Conservation (phyloP, 352 stramenopile species). For the Globisporangium yorkense region DNA sequence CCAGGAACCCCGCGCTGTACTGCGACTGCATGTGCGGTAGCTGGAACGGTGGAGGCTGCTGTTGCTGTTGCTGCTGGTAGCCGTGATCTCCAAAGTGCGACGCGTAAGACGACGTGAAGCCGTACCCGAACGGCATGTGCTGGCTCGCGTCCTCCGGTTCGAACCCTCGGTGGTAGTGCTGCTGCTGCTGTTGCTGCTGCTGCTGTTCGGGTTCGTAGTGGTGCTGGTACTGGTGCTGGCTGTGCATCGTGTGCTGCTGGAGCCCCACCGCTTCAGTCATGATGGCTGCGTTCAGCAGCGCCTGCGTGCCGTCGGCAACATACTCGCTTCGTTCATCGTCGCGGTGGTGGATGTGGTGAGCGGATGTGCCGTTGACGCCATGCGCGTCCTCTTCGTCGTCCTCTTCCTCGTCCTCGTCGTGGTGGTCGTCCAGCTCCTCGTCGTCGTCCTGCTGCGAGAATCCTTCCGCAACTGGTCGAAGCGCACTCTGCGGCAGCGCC, state of each 20-base stretch:
- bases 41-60: conserved; percentile 3
- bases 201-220: conserved; percentile 10
- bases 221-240: conserved; percentile 26
- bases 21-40: conserved; percentile 24
- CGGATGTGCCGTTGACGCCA: conserved; percentile 13
- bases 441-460: conserved; percentile 7
- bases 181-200: conserved; percentile 16
- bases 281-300: conserved; percentile 60
- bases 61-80: conserved; percentile 12
- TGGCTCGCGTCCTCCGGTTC: conserved; percentile 55
- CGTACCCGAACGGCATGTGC: conserved; percentile 22
- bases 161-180: conserved; percentile 46
- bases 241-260: conserved; percentile 16
- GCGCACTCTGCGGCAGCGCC: not conserved
- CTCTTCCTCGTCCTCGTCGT: conserved; percentile 4
- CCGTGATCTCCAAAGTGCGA: conserved; percentile 22
- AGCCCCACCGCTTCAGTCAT: conserved; percentile 62
- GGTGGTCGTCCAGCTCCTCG: conserved; percentile 7
- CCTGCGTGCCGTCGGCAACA: conserved; percentile 53
- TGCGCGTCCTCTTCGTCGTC: conserved; percentile 11
- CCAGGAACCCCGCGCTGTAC: conserved; percentile 22
- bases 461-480: not conserved
- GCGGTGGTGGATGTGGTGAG: conserved; percentile 11
- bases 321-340: conserved; percentile 26
- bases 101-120: conserved; percentile 15